Percentiles rank a stretch among this genome's conserved stretches.
Evolutionary conservation across 331 rosid genomes (phyloP).

Genomic region (Erythrophleum ivorense): DNA sequence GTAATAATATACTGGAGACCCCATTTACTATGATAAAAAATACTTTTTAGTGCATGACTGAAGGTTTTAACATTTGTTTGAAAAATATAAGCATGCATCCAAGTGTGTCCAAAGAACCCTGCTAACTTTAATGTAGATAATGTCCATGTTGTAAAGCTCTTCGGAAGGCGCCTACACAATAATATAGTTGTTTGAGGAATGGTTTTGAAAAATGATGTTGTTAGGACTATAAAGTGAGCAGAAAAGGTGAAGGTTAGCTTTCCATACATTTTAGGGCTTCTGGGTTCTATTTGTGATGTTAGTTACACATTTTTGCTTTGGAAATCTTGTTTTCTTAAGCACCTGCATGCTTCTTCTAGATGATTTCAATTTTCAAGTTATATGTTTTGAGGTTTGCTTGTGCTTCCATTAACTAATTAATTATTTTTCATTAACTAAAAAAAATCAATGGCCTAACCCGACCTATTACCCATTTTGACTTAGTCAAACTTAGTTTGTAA

Average conservation of each 20-base stretch:
- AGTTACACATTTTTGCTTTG: slow-evolving; percentile 21
- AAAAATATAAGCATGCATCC: slow-evolving; percentile 80
- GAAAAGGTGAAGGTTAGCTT: slow-evolving; percentile 82
- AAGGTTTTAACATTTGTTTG: slow-evolving; percentile 32
- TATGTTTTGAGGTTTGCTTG: neutral
- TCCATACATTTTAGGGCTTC: neutral
- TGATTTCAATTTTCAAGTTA: neutral
- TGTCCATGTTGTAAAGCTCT: slow-evolving; percentile 84
- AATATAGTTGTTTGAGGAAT: slow-evolving; percentile 79
- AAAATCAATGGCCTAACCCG: too few species aligned
- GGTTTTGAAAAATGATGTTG: slow-evolving; percentile 82
- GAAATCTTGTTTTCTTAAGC: neutral
- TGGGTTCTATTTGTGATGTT: neutral
- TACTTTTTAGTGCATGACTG: neutral
- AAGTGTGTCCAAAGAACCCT: slow-evolving; percentile 91
- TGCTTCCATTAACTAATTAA: neutral
- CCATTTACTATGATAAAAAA: slow-evolving; percentile 17
- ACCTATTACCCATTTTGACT: too few species aligned
- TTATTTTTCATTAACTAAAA: too few species aligned
- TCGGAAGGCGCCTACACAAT: slow-evolving; percentile 87
- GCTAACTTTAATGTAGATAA: slow-evolving; percentile 90
- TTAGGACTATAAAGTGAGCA: slow-evolving; percentile 65
- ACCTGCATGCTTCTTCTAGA: neutral
- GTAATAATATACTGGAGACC: slow-evolving; percentile 48
- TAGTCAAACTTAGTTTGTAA: too few species aligned